Base-by-base conservation (phyloP, 208 protist genomes). In the Endotrypanum monterogeii region DNA sequence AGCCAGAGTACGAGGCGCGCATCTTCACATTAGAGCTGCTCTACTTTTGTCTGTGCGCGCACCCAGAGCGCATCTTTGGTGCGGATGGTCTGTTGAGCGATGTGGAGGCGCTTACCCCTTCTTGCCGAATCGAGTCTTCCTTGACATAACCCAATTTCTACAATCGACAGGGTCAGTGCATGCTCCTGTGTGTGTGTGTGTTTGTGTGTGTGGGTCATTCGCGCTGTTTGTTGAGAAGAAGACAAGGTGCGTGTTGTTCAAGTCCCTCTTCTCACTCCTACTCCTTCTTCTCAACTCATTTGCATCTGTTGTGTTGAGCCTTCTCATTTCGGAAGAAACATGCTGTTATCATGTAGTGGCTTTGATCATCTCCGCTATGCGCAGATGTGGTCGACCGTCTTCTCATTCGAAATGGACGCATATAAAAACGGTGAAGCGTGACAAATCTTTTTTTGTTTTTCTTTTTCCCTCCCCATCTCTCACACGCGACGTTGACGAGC, bases 1-100 rank as follows among this genome's bases (percentile, higher is more conserved):
- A 55, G 18, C 54, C 71, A 8, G 74, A 82, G 62, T 66, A 74
- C n/a, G 65, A 79, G 46, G 37, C 57, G 18, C 78, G 86, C 23
- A 50, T 91, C 41, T 95, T 87, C 51, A 86, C 91, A 11, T 67
- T 95, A 48, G 91, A 95, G 76, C 71, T 95, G 25, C 70, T 95
- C 3, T 87, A 89, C 71, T 80, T 91, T 66, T 77, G 81, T 16
- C 80, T 95, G 4, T 95, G 91, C 74, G 71, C 79, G 44, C 77
- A 82, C 23, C 70, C 66, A 18, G 74, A 76, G 35, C 72, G 72
- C 1, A 51, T 89, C n/a, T 91, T 95, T 71, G 74, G 83, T 28
- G 60, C 37, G 20, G 75, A 41, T 1, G 90, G 90, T 12, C 28
- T 44, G 56, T 69, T 91, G 44, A 58, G 82, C 28, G 73, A 86